Evolutionary conservation across 1,284 basidiomycete species (phyloP), one percentile per base, ranked within the genome.

Genomic region (Marasmius oreades): DNA sequence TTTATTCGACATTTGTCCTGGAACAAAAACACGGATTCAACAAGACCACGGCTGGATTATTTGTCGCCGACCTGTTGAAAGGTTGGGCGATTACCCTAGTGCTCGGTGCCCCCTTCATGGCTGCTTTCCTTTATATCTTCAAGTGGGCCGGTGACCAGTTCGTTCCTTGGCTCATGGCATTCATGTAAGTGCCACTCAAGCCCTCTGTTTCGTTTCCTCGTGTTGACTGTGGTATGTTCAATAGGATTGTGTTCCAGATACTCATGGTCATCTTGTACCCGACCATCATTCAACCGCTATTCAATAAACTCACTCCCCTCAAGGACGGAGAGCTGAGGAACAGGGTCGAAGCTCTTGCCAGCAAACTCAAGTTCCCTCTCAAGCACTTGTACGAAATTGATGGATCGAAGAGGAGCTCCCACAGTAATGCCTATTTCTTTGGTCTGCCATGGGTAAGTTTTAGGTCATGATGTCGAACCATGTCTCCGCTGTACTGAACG

Each of bases 21-120:
- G 97, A 99, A 72, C 90, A 97, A 70, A 88, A 88, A 62, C 93
- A 98, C 66, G 95, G 95, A 0, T 98, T 98, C 80, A 98, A 98
- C 82, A 98, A 98, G 76, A 93, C 87, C 16, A 93, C 93, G 0
- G 80, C 82, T 1, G 63, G 64, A 5, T 77, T 95, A 2, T 97
- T 92, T 69, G 68, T 94, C 56, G 73, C 79, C 2, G 95, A 98
- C 70, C 73, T 90, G 44, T 45, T 95, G 65, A 98, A 97, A 73
- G 80, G 85, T 20, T 93, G 88, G 83, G 70, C 75, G 2, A 72
- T 99, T 46, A 84, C 84, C 7, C 80, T 89, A 51, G 80, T 75
- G 36, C 78, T 99, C n/a, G 93, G 95, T 20, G 78, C 88, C 1
- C 96, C 96, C 0, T 88, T 98, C 74, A 80, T 98, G 52, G 87